Percentiles rank a stretch among this genome's conserved stretches.
Conservation (phyloP, 2,329 filamentous ascomycete genomes). For the Septoria linicola region DNA sequence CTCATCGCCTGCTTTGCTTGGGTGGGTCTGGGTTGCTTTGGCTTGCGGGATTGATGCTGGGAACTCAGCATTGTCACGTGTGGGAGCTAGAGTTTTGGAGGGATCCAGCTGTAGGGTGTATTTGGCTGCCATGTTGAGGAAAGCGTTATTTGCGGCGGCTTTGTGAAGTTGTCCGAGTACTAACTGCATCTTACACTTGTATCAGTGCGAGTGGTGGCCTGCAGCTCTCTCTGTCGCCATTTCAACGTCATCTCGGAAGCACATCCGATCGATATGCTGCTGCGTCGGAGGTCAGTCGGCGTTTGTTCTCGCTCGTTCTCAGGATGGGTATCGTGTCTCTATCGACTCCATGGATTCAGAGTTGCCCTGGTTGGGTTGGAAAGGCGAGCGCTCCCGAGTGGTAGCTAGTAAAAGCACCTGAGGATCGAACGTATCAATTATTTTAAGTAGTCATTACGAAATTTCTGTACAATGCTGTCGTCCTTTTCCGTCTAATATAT, state of each 20-base stretch:
- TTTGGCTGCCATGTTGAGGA: slow-evolving; percentile 33
- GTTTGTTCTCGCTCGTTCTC: too few species aligned
- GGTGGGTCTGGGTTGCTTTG: slow-evolving; percentile 48
- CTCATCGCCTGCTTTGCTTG: slow-evolving; percentile 39
- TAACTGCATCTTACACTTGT: not conserved
- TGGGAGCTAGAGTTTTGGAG: slow-evolving; percentile 40
- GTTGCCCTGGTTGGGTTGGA: too few species aligned
- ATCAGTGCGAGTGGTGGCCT: too few species aligned
- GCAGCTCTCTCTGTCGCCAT: not conserved
- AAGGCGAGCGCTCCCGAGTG: too few species aligned
- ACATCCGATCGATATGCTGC: too few species aligned
- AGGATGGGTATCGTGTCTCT: too few species aligned
- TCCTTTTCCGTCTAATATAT: slow-evolving; percentile 11
- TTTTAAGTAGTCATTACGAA: not conserved
- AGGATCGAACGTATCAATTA: too few species aligned
- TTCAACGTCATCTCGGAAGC: slow-evolving; percentile 4
- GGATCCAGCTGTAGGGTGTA: slow-evolving; percentile 46
- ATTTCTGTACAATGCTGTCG: not conserved
- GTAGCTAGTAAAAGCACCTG: too few species aligned
- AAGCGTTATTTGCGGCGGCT: not conserved
- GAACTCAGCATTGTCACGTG: slow-evolving; percentile 38
- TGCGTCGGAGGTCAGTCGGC: too few species aligned
- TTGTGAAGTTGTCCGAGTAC: not conserved
- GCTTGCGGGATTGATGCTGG: slow-evolving; percentile 43
- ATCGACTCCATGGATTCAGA: too few species aligned